These are phyloP conservation scores for Withania somnifera DNA, from an alignment of 305 asterid genomes.

Conservation along the genomic window DNA sequence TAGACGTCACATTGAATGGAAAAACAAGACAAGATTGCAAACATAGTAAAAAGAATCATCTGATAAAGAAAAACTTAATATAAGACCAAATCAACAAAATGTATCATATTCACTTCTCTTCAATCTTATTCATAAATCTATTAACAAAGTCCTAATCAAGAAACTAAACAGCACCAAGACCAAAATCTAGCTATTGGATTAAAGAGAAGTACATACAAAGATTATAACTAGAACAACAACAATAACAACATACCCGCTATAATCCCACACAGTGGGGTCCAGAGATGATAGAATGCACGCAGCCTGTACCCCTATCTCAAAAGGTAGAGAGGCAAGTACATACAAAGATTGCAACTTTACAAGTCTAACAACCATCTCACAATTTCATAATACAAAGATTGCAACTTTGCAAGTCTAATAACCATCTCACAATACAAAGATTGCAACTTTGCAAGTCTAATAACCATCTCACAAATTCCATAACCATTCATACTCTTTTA, in stretches of 20 bases:
- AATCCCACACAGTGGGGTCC: too few relatives aligned
- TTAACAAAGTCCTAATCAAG: background rate
- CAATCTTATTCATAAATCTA: background rate
- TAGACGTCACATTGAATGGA: background rate
- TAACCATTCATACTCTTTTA: background rate
- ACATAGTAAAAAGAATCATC: background rate
- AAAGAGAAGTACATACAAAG: background rate
- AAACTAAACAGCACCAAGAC: background rate
- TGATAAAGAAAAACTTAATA: background rate
- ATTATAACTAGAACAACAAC: too few relatives aligned
- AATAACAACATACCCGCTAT: too few relatives aligned
- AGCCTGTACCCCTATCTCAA: too few relatives aligned
- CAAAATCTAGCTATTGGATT: background rate
- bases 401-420: background rate
- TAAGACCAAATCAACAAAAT: background rate
- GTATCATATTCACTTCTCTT: background rate
- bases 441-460: too few relatives aligned
- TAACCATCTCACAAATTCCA: background rate
- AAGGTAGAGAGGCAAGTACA: too few relatives aligned
- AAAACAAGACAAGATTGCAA: background rate
- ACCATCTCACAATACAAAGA: too few relatives aligned
- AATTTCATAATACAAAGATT: too few relatives aligned
- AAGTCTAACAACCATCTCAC: too few relatives aligned
- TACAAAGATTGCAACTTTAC: too few relatives aligned
- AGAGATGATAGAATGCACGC: too few relatives aligned